These are phyloP conservation scores for Euphorbia lathyris DNA, from an alignment of 345 rosid species.

Conservation along the genomic window DNA sequence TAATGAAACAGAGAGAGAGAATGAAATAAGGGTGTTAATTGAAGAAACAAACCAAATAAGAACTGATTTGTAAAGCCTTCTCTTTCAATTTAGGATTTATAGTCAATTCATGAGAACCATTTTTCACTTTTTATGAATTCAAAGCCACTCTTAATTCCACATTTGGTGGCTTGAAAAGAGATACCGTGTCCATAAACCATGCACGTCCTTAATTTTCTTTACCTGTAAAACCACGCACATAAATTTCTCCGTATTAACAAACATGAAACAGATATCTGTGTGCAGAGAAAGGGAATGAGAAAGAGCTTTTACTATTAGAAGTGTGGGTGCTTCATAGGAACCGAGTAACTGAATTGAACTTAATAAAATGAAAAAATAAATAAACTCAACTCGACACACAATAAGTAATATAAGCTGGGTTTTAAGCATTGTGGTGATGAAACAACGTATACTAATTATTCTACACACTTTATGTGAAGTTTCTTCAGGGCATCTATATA, in stretches of 20 bases:
- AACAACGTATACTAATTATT: no score
- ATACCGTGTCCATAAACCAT: constrained; percentile 64
- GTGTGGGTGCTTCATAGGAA: no score
- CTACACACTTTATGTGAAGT: no score
- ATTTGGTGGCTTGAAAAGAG: constrained; percentile 58
- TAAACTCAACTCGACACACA: no score
- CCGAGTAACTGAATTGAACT: no score
- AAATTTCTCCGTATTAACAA: neutral
- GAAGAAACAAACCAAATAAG: constrained; percentile 48
- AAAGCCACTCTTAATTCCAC: constrained; percentile 69
- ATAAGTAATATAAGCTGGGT: no score
- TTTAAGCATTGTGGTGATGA: no score
- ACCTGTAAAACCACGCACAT: constrained; percentile 36
- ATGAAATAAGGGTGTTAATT: neutral
- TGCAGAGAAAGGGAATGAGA: neutral
- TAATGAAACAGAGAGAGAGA: no score
- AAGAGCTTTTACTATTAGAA: constrained; percentile 40
- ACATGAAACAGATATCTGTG: neutral
- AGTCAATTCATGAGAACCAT: constrained; percentile 55
- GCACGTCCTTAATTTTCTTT: constrained; percentile 58
- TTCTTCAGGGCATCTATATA: no score
- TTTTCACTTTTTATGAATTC: constrained; percentile 46
- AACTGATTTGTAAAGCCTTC: constrained; percentile 64
- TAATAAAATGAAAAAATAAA: no score
- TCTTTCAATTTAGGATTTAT: constrained; percentile 59